A percentile compares a stretch with the other conserved stretches of the same genome.
phyloP scores from a whole-genome alignment of 2,329 filamentous ascomycete genomes.

The Penicillium vulpinum region DNA sequence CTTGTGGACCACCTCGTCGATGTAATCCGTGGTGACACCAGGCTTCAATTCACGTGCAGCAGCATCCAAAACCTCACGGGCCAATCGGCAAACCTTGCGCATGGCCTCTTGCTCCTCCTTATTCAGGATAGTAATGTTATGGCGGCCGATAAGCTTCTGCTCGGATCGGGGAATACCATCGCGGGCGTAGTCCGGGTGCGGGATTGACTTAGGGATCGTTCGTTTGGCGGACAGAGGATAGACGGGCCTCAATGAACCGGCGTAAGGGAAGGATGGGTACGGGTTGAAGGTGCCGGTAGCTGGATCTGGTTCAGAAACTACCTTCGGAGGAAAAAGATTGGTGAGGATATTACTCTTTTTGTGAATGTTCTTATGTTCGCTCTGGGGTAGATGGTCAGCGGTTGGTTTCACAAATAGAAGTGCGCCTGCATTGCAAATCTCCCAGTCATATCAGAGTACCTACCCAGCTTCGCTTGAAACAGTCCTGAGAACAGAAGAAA shows the following conservation, averaged over 20 bases:
- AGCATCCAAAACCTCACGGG: constrained; percentile 89
- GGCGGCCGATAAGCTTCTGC: constrained; percentile 66
- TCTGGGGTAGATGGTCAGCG: constrained; percentile 49
- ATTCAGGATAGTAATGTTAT: constrained; percentile 80
- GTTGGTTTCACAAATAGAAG: constrained; percentile 13
- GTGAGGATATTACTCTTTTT: constrained; percentile 77
- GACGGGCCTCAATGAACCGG: constrained; percentile 78
- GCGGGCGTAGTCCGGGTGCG: constrained; percentile 80
- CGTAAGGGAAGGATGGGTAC: constrained; percentile 82
- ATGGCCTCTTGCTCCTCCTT: constrained; percentile 81
- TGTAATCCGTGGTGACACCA: constrained; percentile 93
- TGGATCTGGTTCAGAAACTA: constrained; percentile 89
- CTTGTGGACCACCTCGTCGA: constrained; percentile 93
- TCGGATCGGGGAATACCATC: constrained; percentile 73
- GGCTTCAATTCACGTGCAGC: constrained; percentile 79
- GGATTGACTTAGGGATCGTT: constrained; percentile 75
- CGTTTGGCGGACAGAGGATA: constrained; percentile 77
- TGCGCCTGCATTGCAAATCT: constrained; percentile 20
- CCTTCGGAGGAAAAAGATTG: constrained; percentile 72
- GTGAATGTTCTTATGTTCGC: constrained; percentile 78
- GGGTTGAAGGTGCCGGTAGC: constrained; percentile 88
- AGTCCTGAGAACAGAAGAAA: constrained; percentile 97
- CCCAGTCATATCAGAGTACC: constrained; percentile 38
- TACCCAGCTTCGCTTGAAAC: constrained; percentile 99
- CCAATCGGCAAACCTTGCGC: constrained; percentile 85